Evolutionary conservation across 345 rosid genomes (phyloP).

Genomic region (Trapa bicornis): DNA sequence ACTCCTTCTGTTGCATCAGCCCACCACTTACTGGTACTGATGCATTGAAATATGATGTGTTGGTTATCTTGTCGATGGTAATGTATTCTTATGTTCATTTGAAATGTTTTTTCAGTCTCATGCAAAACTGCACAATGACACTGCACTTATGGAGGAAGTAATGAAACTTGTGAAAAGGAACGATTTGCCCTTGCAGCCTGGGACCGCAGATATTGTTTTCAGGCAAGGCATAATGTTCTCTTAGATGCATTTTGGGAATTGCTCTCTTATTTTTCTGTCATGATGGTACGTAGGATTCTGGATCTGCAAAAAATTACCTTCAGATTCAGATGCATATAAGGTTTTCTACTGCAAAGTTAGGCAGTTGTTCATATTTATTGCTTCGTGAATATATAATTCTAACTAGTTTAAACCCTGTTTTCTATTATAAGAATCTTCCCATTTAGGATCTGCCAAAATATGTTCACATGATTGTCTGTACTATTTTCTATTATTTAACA

Average conservation of each 20-base stretch:
- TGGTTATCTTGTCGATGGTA: conserved; percentile 1
- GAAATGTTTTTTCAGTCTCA: conserved; percentile 31
- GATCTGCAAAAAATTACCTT: background rate
- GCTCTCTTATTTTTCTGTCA: background rate
- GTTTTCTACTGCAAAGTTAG: background rate
- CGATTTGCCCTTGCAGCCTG: conserved; percentile 50
- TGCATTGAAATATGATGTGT: background rate
- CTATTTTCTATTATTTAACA: background rate
- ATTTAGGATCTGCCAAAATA: background rate
- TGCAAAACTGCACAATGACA: conserved; percentile 51
- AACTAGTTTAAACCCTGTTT: background rate
- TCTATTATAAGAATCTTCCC: background rate
- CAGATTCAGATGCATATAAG: background rate
- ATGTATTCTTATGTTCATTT: conserved; percentile 2
- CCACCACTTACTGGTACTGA: conserved; percentile 62
- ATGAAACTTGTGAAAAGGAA: conserved; percentile 54
- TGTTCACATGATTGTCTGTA: background rate
- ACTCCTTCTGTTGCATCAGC: conserved; percentile 66
- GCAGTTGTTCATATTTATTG: background rate
- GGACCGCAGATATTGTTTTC: conserved; percentile 71
- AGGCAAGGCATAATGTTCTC: conserved; percentile 29
- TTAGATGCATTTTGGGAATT: background rate
- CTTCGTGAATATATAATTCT: background rate
- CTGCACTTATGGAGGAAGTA: conserved; percentile 50
- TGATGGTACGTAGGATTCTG: background rate